Evolutionary conservation across 768 basidiomycete genomes (phyloP), one percentile per base, ranked within the genome.

Genomic region (Zangia roseola): DNA sequence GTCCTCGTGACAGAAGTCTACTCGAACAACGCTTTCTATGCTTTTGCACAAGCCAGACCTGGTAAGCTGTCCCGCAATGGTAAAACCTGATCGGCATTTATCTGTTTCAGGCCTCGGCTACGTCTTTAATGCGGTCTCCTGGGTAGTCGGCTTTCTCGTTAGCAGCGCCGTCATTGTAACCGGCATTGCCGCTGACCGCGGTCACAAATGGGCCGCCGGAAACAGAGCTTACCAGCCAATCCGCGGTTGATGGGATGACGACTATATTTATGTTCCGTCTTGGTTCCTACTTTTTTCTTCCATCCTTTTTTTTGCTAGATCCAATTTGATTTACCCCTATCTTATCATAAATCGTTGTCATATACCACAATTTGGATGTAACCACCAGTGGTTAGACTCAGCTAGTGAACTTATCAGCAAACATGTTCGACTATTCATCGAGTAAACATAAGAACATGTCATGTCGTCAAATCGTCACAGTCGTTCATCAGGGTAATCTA

Each of bases 151-250:
- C 23, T 55, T 86, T 40, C 35, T 84, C 23, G 74, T 81, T 24
- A 74, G 75, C 0, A 48, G 70, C 21, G 81, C 74, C 0, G 80
- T 89, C 9, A 69, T 86, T 6, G 64, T 75, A 20, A 87, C 85
- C 1, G 88, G 88, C 3, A 64, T 81, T 2, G 73, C 78, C 43
- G 77, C 77, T 16, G 70, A 73, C 50, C 67, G 61, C 26, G 77
- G 49, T 19, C 71, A 84, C 53, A 71, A 69, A 47, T 91, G 88
- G 88, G 88, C 88, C 33, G 88, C 88, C 30, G 88, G 88, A 38
- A 84, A 85, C 55, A 75, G 86, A 48, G 79, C 79, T 12, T 88
- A 91, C 62, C 70, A 63, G 8, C 70, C 65, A 5, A 69, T 71
- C 19, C 49, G 40, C 1, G 61, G 52, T 16, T 66, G 48, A 68